Evolutionary conservation across 805 yeast genomes (phyloP).

Genomic region (Kregervanrija delftensis): DNA sequence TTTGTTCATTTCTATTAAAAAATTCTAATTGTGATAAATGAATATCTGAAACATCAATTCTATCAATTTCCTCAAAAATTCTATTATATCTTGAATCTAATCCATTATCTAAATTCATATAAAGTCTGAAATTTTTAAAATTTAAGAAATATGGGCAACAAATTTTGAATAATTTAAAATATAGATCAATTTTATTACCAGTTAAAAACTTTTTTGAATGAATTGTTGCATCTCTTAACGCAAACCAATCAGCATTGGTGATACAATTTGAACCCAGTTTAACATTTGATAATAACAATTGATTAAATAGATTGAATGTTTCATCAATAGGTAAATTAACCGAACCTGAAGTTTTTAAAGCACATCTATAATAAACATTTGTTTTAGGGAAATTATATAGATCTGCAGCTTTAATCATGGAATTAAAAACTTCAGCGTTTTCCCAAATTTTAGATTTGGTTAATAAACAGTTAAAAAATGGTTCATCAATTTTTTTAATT

Average conservation of each 20-base stretch:
- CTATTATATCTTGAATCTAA: conserved; percentile 32
- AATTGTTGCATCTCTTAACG: conserved; percentile 73
- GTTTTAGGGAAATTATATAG: conserved; percentile 54
- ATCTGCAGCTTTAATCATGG: conserved; percentile 53
- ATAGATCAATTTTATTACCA: conserved; percentile 42
- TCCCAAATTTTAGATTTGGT: conserved; percentile 61
- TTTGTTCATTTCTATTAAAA: conserved; percentile 18
- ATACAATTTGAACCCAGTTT: conserved; percentile 46
- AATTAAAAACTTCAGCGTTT: conserved; percentile 55
- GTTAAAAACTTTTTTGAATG: conserved; percentile 27
- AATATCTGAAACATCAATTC: conserved; percentile 29
- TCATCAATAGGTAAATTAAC: conserved; percentile 45
- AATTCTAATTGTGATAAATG: conserved; percentile 32
- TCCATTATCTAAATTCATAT: conserved; percentile 35
- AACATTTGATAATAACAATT: conserved; percentile 36
- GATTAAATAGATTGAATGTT: conserved; percentile 32
- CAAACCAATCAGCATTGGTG: conserved; percentile 82
- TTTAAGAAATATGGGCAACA: conserved; percentile 42
- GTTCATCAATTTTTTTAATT: conserved; percentile 61
- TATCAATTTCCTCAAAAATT: conserved; percentile 26
- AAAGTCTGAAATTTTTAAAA: conserved; percentile 34
- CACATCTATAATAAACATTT: conserved; percentile 65
- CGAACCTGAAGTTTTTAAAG: conserved; percentile 64
- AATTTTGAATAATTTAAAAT: conserved; percentile 44
- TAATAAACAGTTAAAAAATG: conserved; percentile 73